Base-by-base conservation (phyloP, 108 stramenopile genomes). In the Nannochloropsis oceanica region DNA sequence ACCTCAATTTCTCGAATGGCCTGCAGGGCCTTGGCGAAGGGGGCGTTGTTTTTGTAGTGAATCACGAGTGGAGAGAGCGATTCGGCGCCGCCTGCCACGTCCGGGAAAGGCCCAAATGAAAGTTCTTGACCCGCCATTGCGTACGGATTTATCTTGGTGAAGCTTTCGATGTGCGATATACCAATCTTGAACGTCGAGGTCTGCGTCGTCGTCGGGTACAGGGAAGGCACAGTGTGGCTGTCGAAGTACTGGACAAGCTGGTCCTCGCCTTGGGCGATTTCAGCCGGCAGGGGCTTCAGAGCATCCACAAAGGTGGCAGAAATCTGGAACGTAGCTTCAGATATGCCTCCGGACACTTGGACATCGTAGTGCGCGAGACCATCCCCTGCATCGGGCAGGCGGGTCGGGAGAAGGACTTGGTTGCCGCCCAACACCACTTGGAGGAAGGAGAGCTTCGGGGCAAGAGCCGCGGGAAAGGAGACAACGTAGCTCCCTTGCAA, bases 1-100 rank as follows among this genome's bases (percentile, higher is more conserved):
- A 92, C 90, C 85, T 92, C 91, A 25, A 92, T 88, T 86, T 92
- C 91, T 26, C 91, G 91, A 13, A 86, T 42, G 44, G 88, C 85
- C 18, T 85, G 27, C 12, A 86, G 27, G 14, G 88, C 90, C 86
- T 90, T 92, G 26, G 87, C 89, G 50, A 92, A 92, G 1, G 91
- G 87, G 10, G 84, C 44, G 87, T 91, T 90, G 87, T 90, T 90
- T 84, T 84, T 42, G 87, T 89, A 87, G 59, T 89, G 81, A 27
- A 82, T 27, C 14, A 8, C 14, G 25, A 84, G 12, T 22, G 81
- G 88, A 83, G 34, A 43, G 59, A 27, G 44, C 24, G 82, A 25
- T 18, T 83, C 43, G 59, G 59, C 59, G 18, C 59, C 59, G 2
- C 59, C 79, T 25, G n/a, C 82, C 7, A 87, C 42, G 73, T 87